Percentiles rank a stretch among this genome's conserved stretches.
phyloP scores from a whole-genome alignment of 2,329 filamentous ascomycete genomes.

The Phaeoacremonium minimum region DNA sequence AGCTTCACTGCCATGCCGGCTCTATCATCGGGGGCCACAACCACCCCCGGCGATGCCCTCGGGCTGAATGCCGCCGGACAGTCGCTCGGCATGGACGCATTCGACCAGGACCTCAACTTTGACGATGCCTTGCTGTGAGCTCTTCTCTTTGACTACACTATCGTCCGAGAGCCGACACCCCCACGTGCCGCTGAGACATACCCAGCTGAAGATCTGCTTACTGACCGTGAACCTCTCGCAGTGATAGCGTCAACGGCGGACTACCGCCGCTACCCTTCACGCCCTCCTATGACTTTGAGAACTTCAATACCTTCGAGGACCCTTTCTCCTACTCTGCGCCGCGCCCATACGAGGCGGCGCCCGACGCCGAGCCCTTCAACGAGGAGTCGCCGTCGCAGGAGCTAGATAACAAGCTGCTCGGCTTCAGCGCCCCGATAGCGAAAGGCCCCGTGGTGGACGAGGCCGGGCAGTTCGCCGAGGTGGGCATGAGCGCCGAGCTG shows the following conservation, averaged over 20 bases:
- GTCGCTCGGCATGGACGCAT: conserved; percentile 41
- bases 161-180: no score
- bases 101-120: conserved; percentile 49
- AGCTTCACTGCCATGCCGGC: conserved; percentile 53
- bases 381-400: conserved; percentile 50
- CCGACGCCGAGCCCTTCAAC: conserved; percentile 15
- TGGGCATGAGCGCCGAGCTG: conserved; percentile 68
- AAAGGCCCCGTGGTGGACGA: conserved; percentile 63
- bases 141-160: no score
- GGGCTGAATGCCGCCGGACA: conserved; percentile 34
- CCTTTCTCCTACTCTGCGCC: conserved; percentile 56
- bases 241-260: conserved; percentile 38
- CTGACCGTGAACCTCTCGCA: conserved; percentile 15
- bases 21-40: conserved; percentile 38
- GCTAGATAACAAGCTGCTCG: conserved; percentile 67
- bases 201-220: neutral
- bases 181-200: no score
- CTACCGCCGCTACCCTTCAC: conserved; percentile 47
- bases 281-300: conserved; percentile 56
- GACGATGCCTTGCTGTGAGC: conserved; percentile 54
- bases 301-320: conserved; percentile 60
- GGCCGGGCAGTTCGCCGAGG: conserved; percentile 56
- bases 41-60: conserved; percentile 38
- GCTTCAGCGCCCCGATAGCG: conserved; percentile 62
- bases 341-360: conserved; percentile 34